Base-by-base conservation (phyloP, 176 grass and related monocot species). In the Oryza meyeriana region DNA sequence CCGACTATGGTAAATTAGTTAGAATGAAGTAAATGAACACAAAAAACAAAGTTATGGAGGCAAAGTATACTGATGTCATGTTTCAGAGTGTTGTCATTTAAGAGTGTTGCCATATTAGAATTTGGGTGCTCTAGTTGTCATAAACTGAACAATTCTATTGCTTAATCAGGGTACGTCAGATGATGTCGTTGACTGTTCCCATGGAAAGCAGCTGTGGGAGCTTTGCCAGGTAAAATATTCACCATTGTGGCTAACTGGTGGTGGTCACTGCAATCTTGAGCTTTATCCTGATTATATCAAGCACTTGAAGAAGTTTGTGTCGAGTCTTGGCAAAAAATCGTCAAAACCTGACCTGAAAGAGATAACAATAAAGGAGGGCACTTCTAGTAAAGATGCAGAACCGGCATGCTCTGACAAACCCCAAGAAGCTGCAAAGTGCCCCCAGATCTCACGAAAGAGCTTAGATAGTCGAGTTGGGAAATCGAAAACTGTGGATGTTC, bases 261-360 rank as follows among this genome's bases (percentile, higher is more conserved):
- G 97, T 5, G 97, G 97, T 10, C 97, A 99, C 87, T 99, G 97
- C 85, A 96, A 99, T 75, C 93, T 99, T 25, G 93, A 99, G 78
- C 44, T 96, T 32, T 96, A 94, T 74, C 97, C 97, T 64, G 97
- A 99, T 40, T 99, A 94, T 48, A 86, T 96, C 40, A 83, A 87
- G 38, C 97, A 99, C 75, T 82, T 94, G 30, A 94, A 92, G 81
- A 92, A 90, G 72, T 94, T 94, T 61, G 84, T 94, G 73, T 88
- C 82, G 0, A 85, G 85, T 18, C 65, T 91, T 74, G 72, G 79
- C 59, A 90, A 92, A 74, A 89, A 92, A 29, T 31, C 76, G 12
- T 48, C 90, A 69, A 89, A 92, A 81, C 29, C 87, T 72, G 81
- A 86, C n/a, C 34, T 73, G 8, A 87, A 86, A 84, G 84, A 77